Conservation (phyloP, 2,329 filamentous ascomycete genomes). For the Colletotrichum tropicicola region DNA sequence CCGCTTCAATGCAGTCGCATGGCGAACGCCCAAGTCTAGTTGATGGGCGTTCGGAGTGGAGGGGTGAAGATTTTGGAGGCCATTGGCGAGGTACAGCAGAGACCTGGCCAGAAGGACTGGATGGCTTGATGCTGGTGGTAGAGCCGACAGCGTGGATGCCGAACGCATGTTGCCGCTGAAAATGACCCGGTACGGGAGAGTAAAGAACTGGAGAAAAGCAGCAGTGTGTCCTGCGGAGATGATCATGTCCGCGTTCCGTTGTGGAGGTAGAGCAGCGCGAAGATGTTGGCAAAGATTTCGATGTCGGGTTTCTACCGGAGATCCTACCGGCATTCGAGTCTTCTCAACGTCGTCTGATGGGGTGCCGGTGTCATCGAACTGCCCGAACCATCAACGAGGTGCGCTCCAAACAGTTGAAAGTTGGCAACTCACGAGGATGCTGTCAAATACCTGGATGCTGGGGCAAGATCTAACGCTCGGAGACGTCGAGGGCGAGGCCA, state of each 20-base stretch:
- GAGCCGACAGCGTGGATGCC: not conserved
- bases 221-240: not conserved
- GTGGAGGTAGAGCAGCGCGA: not conserved
- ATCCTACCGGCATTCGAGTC: no score
- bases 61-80: slow-evolving; percentile 10
- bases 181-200: not conserved
- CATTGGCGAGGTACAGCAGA: not conserved
- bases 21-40: slow-evolving; percentile 32
- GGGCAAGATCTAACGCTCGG: not conserved
- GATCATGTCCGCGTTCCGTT: not conserved
- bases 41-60: slow-evolving; percentile 35
- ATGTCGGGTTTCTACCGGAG: not conserved
- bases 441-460: not conserved
- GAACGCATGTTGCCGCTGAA: not conserved
- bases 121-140: not conserved
- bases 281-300: not conserved
- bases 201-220: not conserved
- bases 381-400: not conserved
- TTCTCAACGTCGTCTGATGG: not conserved
- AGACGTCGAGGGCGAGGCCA: not conserved
- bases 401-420: not conserved
- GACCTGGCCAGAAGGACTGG: not conserved
- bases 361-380: not conserved
- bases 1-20: slow-evolving; percentile 38
- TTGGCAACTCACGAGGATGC: not conserved